phyloP scores from a whole-genome alignment of 73 alveolate species.

The Tetrahymena thermophila region DNA sequence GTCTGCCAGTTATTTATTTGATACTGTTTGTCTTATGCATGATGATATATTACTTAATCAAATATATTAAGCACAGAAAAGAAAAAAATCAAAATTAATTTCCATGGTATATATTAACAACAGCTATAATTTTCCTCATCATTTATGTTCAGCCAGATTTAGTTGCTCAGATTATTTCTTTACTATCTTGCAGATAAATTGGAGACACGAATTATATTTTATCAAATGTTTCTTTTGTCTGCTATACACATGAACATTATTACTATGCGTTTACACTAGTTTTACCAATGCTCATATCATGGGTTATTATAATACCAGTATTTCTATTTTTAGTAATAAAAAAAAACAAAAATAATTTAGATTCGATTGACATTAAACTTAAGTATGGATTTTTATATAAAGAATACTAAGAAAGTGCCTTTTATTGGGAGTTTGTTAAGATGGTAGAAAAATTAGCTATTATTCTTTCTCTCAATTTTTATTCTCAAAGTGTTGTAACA shows the following conservation, averaged over 20 bases:
- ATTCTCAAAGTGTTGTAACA: not conserved
- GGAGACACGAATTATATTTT: not conserved
- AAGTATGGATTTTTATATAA: slow-evolving; percentile 16
- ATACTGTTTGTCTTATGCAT: not conserved
- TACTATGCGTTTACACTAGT: not conserved
- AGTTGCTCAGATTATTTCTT: not conserved
- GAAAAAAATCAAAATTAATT: not conserved
- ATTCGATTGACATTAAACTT: not conserved
- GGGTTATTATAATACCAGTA: slow-evolving; percentile 8
- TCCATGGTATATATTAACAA: not conserved
- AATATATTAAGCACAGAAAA: not conserved
- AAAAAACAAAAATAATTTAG: not conserved
- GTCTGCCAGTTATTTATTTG: not conserved
- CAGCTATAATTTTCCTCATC: not conserved
- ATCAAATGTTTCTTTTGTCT: not conserved
- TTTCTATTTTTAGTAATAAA: not conserved
- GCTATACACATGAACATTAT: slow-evolving; percentile 3
- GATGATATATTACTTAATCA: not conserved
- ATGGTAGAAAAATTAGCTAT: slow-evolving; percentile 6
- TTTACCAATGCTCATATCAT: slow-evolving; percentile 6
- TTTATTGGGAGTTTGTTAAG: slow-evolving; percentile 24
- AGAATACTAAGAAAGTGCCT: not conserved
- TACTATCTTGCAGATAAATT: slow-evolving; percentile 8
- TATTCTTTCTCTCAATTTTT: not conserved
- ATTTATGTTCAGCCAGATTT: not conserved